Percentiles rank a stretch among this genome's conserved stretches.
Conservation (phyloP, 371 early-diverging fungal genomes). For the Nematocida homosporus region DNA sequence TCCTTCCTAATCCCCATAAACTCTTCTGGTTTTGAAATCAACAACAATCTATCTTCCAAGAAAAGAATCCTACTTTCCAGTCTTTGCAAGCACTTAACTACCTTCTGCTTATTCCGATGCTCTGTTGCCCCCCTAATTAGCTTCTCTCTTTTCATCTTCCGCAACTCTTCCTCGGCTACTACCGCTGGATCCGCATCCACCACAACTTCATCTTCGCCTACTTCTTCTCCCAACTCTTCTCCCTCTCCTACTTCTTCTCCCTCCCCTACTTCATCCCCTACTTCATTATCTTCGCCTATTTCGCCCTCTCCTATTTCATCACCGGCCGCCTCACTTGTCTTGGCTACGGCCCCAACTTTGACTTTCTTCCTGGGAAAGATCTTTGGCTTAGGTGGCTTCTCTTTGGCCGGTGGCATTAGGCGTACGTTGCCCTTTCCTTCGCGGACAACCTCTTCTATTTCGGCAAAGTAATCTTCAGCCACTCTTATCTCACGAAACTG, state of each 20-base stretch:
- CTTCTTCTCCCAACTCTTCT: background rate
- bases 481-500: conserved; percentile 51
- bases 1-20: conserved; percentile 58
- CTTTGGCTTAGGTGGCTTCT: conserved; percentile 9
- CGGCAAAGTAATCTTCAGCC: conserved; percentile 9
- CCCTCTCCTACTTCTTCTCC: conserved; percentile 4
- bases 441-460: conserved; percentile 32
- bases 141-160: conserved; percentile 54
- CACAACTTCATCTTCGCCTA: conserved; percentile 16
- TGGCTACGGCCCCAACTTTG: background rate
- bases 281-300: conserved; percentile 1
- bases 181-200: conserved; percentile 36
- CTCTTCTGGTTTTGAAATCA: conserved; percentile 37
- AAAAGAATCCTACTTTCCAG: conserved; percentile 38
- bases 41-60: conserved; percentile 58
- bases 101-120: conserved; percentile 61
- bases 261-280: conserved; percentile 37
- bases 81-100: conserved; percentile 57
- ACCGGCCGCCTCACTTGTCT: background rate
- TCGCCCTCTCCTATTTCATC: background rate
- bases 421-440: conserved; percentile 30
- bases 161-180: conserved; percentile 40
- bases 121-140: conserved; percentile 62
- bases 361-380: conserved; percentile 15
- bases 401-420: conserved; percentile 14